Percentiles rank a stretch among this genome's conserved stretches.
Conservation (phyloP, 768 basidiomycete species). For the button mushroom (Agaricus bisporus) region DNA sequence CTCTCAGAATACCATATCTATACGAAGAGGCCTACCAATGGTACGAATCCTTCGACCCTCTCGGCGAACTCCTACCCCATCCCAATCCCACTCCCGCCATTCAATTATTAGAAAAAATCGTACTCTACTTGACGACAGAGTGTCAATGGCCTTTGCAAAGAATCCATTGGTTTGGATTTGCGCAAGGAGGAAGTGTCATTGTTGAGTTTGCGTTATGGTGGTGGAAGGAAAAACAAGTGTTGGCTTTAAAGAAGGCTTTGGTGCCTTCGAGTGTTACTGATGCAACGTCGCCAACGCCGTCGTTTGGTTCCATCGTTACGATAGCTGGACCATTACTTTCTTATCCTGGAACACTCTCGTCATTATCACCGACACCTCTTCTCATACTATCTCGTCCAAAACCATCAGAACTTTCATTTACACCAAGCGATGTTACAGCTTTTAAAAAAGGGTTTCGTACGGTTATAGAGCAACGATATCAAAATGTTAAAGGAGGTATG, state of each 20-base stretch:
- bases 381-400: constrained; percentile 51
- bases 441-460: constrained; percentile 56
- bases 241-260: constrained; percentile 13
- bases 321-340: constrained; percentile 74
- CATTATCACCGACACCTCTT: constrained; percentile 51
- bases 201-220: constrained; percentile 56
- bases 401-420: constrained; percentile 38
- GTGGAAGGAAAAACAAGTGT: constrained; percentile 38
- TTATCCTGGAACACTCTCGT: constrained; percentile 53
- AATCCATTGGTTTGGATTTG: constrained; percentile 89
- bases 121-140: constrained; percentile 51
- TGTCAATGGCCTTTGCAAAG: constrained; percentile 60
- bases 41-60: constrained; percentile 76
- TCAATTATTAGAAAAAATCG: constrained; percentile 42
- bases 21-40: constrained; percentile 80
- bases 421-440: constrained; percentile 38
- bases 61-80: constrained; percentile 63
- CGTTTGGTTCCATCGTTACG: constrained; percentile 62
- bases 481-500: constrained; percentile 53
- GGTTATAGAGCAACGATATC: constrained; percentile 44
- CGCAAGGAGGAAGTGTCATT: constrained; percentile 78
- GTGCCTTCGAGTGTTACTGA: background rate
- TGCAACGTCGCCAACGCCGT: constrained; percentile 15
- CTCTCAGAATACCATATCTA: constrained; percentile 64
- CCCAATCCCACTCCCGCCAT: constrained; percentile 75